A percentile compares a stretch with the other conserved stretches of the same genome.
These are phyloP conservation scores for Handroanthus guayacan DNA, from an alignment of 257 asterid genomes.

Conservation along the genomic window DNA sequence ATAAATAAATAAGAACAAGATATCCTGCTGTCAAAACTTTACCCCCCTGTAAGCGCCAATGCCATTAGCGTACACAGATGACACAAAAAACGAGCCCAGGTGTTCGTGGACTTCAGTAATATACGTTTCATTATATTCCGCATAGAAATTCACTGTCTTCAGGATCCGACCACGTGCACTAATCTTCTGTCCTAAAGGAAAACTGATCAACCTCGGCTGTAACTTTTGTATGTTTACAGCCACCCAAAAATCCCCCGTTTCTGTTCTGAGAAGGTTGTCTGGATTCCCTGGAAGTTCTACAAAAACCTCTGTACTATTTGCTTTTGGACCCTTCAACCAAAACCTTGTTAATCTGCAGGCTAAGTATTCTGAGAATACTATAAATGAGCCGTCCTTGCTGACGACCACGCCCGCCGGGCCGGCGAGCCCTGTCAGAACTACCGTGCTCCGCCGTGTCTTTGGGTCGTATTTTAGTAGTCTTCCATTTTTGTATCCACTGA, in stretches of 20 bases:
- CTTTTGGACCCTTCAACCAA: constrained; percentile 56
- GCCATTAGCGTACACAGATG: constrained; percentile 27
- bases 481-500: constrained; percentile 50
- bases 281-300: constrained; percentile 48
- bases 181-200: constrained; percentile 49
- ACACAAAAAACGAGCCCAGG: constrained; percentile 32
- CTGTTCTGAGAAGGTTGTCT: constrained; percentile 52
- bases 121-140: constrained; percentile 29
- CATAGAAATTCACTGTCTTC: constrained; percentile 39
- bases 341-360: constrained; percentile 42
- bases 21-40: neutral
- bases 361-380: constrained; percentile 48
- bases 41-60: constrained; percentile 37
- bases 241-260: constrained; percentile 59
- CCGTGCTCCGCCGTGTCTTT: constrained; percentile 26
- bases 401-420: constrained; percentile 54
- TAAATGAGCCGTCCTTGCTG: constrained; percentile 44
- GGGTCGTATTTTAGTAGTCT: constrained; percentile 54
- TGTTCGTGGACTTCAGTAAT: constrained; percentile 45
- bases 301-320: constrained; percentile 42
- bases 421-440: constrained; percentile 45
- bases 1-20: too few species aligned
- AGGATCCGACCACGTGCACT: constrained; percentile 27
- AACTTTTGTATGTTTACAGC: constrained; percentile 43
- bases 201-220: constrained; percentile 29